Evolutionary conservation across 2,329 filamentous ascomycete genomes (phyloP), one percentile per base, ranked within the genome.

Genomic region (Fusarium tricinctum): DNA sequence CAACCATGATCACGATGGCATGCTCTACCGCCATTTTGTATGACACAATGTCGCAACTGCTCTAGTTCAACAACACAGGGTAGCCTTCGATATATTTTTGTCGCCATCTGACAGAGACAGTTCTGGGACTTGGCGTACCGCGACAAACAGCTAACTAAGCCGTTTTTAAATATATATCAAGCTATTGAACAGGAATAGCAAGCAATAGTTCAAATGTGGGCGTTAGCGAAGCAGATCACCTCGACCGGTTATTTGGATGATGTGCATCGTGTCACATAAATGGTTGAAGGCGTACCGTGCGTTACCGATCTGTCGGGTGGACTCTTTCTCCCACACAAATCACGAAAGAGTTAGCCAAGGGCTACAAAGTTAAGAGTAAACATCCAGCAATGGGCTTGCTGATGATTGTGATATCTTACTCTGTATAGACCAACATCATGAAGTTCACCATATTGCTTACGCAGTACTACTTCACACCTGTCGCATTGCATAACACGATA

Each of bases 401-500:
- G 8, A 26, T 28, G 10, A 15, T 15, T 17, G n/a, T 20, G 40
- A 55, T 22, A 23, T 38, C 13, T 12, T 10, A 14, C 15, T 22
- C 10, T 19, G 30, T 23, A 42, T 19, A 14, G 23, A 42, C n/a
- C 32, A 45, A 19, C 6, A 50, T 39, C 14, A 13, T 17, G 35
- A 58, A 32, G 10, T 35, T 59, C 33, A 57, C 42, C 56, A 48
- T 42, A 46, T 39, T 28, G n/a, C 30, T 20, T 9, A 47, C 33
- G 42, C 51, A 46, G 51, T 47, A 35, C 9, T n/a, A 38, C 26
- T 22, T 42, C 20, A 47, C 43, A 39, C 40, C 33, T 35, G 62
- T 59, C 62, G 32, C 32, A n/a, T 49, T 45, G 35, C 48, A 47
- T 60, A 30, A 9, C 40, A 22, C 43, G 26, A 26, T 45, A 28